Evolutionary conservation across 169 alveolate genomes (phyloP), one percentile per base, ranked within the genome.

Genomic region (Plasmodium gaboni): DNA sequence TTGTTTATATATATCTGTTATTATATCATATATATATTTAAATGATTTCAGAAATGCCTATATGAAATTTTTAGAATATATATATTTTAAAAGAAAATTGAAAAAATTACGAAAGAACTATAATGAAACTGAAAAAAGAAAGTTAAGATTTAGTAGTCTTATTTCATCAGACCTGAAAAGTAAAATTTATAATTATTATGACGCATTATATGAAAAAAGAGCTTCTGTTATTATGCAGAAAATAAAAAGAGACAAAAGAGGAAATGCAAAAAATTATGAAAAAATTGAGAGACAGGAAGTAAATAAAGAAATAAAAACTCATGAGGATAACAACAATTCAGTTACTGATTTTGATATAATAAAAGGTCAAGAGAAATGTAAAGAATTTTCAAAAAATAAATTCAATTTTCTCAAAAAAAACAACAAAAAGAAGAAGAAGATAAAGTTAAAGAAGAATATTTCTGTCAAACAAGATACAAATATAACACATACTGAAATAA

Each of bases 1-100:
- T 83, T 68, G 50, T 24, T 50, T 83, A 1, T 83, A 83, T 48
- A 38, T 83, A 46, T 65, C 91, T 32, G 73, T 83, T 42, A 38
- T 83, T 8, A 83, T 83, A 38, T 44, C 91, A 12, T 83, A 83
- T 22, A 83, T 83, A 9, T 70, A 83, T 63, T 48, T 83, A 15
- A 83, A 83, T 8, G 91, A 83, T 55, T 83, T 83, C 28, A 78
- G 57, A 6, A 68, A 83, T 24, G 91, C 91, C 17, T 55, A 57
- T 38, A 32, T 67, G 15, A 83, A 63, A 57, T 83, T 83, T 38
- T 83, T 46, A 55, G 91, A 83, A 48, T 83, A 83, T 28, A 83
- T 83, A 2, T 83, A 83, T 63, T 5, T 83, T 26, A 83, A 83
- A 50, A 83, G 85, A 8, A 83, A 83, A 57, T 32, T 83, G 17